Evolutionary conservation across 352 stramenopile genomes (phyloP), one percentile per base, ranked within the genome.

Genomic region (Phytophthora podocarpi): DNA sequence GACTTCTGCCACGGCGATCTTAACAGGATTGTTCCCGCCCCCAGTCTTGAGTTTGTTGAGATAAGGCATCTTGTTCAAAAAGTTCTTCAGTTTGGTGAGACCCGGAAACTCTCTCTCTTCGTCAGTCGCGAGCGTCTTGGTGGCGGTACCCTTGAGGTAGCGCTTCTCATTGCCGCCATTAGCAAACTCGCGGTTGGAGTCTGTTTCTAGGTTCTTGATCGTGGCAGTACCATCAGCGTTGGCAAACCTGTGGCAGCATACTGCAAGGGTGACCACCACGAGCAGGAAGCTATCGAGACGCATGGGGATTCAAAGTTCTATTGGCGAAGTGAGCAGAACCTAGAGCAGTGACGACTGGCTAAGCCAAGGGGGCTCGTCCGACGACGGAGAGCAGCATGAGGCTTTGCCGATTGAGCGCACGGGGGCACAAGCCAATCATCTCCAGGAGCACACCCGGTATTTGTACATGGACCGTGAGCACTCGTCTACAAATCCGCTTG

Each of bases 371-470:
- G 30, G 9, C 41, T 27, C n/a, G 45, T 40, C 42, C 40, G 41
- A 66, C 47, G 31, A 62, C 24, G 34, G 30, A 40, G 47, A 60
- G n/a, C 27, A 57, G 7, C 37, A 54, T 11, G 32, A 53, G 57
- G 37, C 57, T 59, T 59, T 48, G 57, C 30, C 31, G 21, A 16
- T 39, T 28, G 43, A 27, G 35, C 21, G 30, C 21, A 60, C 37
- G 30, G 18, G 12, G 24, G 39, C 30, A 42, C 36, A 54, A 67
- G 47, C 56, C 56, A 65, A 65, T 65, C 56, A 65, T 31, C 45
- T n/a, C 16, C 2, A 55, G 18, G 16, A 36, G 11, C 5, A 4
- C 16, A 16, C 7, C 12, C n/a, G n/a, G 30, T 16, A 30, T 6
- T 42, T 26, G 52, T 43, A 20, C 52, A 60, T 60, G 52, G 52